Conservation (phyloP, 148 eudicot genomes). For the Pharnaceum exiguum region DNA sequence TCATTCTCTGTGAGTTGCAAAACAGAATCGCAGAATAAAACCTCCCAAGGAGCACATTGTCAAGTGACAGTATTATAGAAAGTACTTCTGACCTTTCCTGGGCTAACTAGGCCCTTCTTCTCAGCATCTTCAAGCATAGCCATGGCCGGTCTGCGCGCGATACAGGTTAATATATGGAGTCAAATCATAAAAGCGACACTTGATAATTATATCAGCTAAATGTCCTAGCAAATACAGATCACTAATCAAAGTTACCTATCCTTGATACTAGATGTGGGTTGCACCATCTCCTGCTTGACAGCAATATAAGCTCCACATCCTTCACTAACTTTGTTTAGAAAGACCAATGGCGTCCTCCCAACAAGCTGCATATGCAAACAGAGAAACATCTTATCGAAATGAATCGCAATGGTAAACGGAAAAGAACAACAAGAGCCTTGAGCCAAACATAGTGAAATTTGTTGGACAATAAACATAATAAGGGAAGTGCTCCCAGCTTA, state of each 20-base stretch:
- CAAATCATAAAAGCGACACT: background rate
- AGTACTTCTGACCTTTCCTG: constrained; percentile 59
- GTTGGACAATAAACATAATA: too few species aligned
- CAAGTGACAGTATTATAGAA: background rate
- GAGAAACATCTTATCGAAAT: background rate
- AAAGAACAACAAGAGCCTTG: too few species aligned
- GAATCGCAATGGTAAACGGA: too few species aligned
- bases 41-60: too few species aligned
- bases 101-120: constrained; percentile 71
- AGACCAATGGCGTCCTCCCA: constrained; percentile 91
- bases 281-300: constrained; percentile 95
- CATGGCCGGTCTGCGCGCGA: constrained; percentile 80
- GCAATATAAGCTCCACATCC: constrained; percentile 90
- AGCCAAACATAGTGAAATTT: too few species aligned
- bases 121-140: constrained; percentile 91
- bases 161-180: background rate
- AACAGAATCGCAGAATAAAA: background rate
- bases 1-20: background rate
- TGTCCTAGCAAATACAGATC: background rate
- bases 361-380: constrained; percentile 44
- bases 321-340: constrained; percentile 72
- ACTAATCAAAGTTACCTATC: constrained; percentile 51
- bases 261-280: constrained; percentile 93
- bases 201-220: background rate
- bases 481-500: too few species aligned